Evolutionary conservation across 441 rosid species (phyloP), one percentile per base, ranked within the genome.

Genomic region (Arabidopsis lyrata): DNA sequence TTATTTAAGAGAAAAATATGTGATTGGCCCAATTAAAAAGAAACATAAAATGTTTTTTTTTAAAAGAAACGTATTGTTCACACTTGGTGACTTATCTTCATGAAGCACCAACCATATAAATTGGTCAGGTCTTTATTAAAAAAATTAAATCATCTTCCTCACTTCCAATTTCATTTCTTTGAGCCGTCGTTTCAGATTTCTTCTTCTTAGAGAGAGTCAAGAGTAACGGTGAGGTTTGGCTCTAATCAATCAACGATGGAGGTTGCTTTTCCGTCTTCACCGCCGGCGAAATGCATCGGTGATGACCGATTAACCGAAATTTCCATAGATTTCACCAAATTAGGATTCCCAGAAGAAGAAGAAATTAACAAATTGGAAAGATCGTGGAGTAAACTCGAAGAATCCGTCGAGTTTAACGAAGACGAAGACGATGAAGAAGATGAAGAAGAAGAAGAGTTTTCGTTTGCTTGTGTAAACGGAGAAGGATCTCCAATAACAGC

Each of bases 401-500:
- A 53, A 31, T 58, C 80, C 36, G 77, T 67, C 1, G 78, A 58
- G 9, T 64, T 71, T 6, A 34, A 72, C 3, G 74, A 57, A 35
- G 50, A 45, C 1, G 18, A 44, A 13, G 18, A n/a, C 0, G 20
- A 45, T 0, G 58, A 52, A 1, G 68, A 39, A 0, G 82, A 62
- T 0, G 81, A 60, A 0, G 85, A 80, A 0, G 92, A 76, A 1
- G 91, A 83, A 6, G 99, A 92, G 9, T 95, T 92, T 50, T 84
- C 95, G 20, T 95, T 95, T 52, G 87, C 74, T 48, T 86, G 84
- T 67, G 36, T 63, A 54, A 81, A 84, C 76, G 80, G 70, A 0
- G 80, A 75, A 2, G 85, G 86, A 38, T 86, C 97, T 31, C 90
- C 86, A 2, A 81, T 89, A 53, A 70, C 94, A 0, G 96, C 97